phyloP scores from a whole-genome alignment of 1,284 basidiomycete species.

The Malassezia pachydermatis region DNA sequence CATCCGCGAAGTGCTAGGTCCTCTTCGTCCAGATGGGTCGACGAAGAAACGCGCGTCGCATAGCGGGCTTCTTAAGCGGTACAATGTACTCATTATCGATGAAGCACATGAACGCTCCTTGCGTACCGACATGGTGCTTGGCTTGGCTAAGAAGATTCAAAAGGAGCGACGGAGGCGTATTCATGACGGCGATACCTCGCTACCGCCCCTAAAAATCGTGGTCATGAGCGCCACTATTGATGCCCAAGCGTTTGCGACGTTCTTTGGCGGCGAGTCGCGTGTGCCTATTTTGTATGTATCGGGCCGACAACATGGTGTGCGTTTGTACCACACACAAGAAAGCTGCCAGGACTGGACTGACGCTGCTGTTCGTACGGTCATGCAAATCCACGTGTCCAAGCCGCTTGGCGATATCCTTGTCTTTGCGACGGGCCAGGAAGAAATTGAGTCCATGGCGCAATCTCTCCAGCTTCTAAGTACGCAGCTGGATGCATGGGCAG shows the following conservation, averaged over 20 bases:
- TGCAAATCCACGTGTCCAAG: constrained; percentile 73
- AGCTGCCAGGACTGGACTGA: constrained; percentile 78
- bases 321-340: constrained; percentile 55
- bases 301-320: constrained; percentile 83
- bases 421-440: constrained; percentile 93
- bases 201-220: constrained; percentile 64
- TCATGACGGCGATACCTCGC: constrained; percentile 42
- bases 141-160: constrained; percentile 62
- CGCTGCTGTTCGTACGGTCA: constrained; percentile 74
- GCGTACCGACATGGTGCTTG: constrained; percentile 85
- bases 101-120: constrained; percentile 95
- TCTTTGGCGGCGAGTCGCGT: constrained; percentile 57
- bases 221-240: constrained; percentile 97
- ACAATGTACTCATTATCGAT: constrained; percentile 84
- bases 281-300: constrained; percentile 79
- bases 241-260: constrained; percentile 80
- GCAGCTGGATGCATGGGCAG: constrained; percentile 31
- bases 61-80: constrained; percentile 59
- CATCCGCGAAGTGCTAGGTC: constrained; percentile 70
- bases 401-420: constrained; percentile 80
- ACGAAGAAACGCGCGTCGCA: not conserved
- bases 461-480: constrained; percentile 27
- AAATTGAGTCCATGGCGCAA: constrained; percentile 70
- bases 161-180: constrained; percentile 31
- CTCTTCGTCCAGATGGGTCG: not conserved